These are phyloP conservation scores for Trichoderma atrobrunneum DNA, from an alignment of 2,329 filamentous ascomycete genomes.

Conservation along the genomic window DNA sequence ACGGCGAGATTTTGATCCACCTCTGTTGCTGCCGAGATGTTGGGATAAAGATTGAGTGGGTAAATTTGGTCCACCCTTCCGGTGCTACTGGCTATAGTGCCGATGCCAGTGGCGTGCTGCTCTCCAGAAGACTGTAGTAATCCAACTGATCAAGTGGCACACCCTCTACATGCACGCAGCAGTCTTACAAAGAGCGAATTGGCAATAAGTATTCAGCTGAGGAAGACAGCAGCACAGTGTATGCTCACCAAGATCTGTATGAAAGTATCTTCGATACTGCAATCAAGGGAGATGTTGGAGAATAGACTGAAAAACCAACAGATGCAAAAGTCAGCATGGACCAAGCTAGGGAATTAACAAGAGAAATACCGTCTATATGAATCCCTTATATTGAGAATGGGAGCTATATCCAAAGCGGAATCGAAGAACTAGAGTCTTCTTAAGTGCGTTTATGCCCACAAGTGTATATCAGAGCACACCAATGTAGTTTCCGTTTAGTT, in stretches of 20 bases:
- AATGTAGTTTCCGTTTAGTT: not conserved
- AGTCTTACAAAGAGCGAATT: not conserved
- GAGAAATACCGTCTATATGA: not conserved
- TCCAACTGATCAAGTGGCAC: not conserved
- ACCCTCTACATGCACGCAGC: not conserved
- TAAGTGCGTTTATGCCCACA: not conserved
- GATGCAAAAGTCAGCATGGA: not conserved
- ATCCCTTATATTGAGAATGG: not conserved
- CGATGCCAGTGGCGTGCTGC: not conserved
- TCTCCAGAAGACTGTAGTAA: not conserved
- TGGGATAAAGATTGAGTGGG: not conserved
- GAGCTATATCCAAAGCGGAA: not conserved
- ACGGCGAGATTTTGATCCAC: conserved; percentile 1
- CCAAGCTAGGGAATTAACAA: not conserved
- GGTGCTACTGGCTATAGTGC: not conserved
- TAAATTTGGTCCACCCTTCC: not conserved
- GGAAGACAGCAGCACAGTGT: not conserved
- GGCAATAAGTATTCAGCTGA: not conserved
- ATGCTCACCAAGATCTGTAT: not conserved
- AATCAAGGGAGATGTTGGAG: not conserved
- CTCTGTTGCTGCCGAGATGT: not conserved
- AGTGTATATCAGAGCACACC: not conserved
- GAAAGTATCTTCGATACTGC: not conserved
- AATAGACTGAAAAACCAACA: not conserved
- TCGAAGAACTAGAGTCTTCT: not conserved